Percentiles rank a stretch among this genome's conserved stretches.
Evolutionary conservation across 805 yeast species (phyloP).

Genomic region (Cephaloascus albidus): DNA sequence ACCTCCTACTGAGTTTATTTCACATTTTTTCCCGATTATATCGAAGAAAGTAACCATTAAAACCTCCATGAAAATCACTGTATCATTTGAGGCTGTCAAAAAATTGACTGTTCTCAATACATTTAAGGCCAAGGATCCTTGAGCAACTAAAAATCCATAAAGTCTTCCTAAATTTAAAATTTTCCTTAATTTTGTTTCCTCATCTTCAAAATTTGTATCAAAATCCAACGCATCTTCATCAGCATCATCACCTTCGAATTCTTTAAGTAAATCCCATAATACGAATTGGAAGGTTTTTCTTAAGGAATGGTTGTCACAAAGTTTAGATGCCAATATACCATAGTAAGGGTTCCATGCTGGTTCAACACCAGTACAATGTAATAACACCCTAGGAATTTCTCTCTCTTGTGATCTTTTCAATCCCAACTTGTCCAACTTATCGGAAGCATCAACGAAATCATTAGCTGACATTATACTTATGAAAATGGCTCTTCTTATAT

Average conservation of each 20-base stretch:
- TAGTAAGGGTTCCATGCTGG: slow-evolving; percentile 85
- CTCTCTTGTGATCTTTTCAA: slow-evolving; percentile 73
- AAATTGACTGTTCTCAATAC: slow-evolving; percentile 67
- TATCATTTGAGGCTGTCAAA: slow-evolving; percentile 55
- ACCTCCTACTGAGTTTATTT: slow-evolving; percentile 32
- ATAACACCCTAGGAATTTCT: slow-evolving; percentile 77
- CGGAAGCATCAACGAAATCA: slow-evolving; percentile 82
- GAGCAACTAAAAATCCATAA: slow-evolving; percentile 68
- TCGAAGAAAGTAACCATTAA: slow-evolving; percentile 61
- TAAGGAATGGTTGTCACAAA: slow-evolving; percentile 66
- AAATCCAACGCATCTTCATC: slow-evolving; percentile 29
- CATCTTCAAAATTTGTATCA: slow-evolving; percentile 31
- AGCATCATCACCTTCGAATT: slow-evolving; percentile 47
- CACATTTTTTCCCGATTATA: slow-evolving; percentile 53
- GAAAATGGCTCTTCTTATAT: slow-evolving; percentile 87
- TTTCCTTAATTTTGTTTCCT: slow-evolving; percentile 46
- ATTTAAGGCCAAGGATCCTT: slow-evolving; percentile 66
- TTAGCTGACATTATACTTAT: slow-evolving; percentile 92
- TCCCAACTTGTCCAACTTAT: slow-evolving; percentile 70
- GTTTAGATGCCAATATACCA: slow-evolving; percentile 64
- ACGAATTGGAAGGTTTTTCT: slow-evolving; percentile 82
- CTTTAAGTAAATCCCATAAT: slow-evolving; percentile 79
- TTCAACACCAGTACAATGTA: slow-evolving; percentile 84
- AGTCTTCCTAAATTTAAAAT: slow-evolving; percentile 71
- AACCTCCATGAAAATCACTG: slow-evolving; percentile 64